Conservation (phyloP, 176 grass and related monocot species). For the Otatea glauca region DNA sequence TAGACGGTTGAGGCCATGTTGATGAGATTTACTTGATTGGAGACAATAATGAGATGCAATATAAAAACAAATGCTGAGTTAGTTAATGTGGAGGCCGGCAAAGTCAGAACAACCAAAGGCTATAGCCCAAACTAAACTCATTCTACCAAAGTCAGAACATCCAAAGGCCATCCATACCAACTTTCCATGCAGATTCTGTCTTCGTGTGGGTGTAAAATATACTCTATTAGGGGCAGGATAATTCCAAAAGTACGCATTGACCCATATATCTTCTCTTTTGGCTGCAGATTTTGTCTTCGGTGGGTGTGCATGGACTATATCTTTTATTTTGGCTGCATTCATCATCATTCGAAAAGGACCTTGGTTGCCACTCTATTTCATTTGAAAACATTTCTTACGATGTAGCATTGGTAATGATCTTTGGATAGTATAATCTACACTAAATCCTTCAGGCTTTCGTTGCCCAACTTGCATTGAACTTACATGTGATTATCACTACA, state of each 20-base stretch:
- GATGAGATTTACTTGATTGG: too few relatives aligned
- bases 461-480: background rate
- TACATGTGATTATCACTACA: background rate
- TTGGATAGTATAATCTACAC: background rate
- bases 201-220: background rate
- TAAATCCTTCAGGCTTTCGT: background rate
- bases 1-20: too few relatives aligned
- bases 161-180: background rate
- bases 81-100: too few relatives aligned
- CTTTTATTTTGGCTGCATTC: background rate
- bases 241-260: background rate
- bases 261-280: background rate
- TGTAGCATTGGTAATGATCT: background rate
- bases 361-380: background rate
- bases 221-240: background rate
- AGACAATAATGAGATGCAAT: too few relatives aligned
- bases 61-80: too few relatives aligned
- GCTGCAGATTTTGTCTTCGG: background rate
- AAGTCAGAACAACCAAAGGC: too few relatives aligned
- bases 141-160: too few relatives aligned
- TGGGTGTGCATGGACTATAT: background rate
- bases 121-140: background rate
- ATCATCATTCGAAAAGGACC: background rate
- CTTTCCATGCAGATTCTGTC: background rate
- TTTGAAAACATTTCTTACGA: background rate